Percentiles rank a stretch among this genome's conserved stretches.
Evolutionary conservation across 306 rosid species (phyloP).

Genomic region (Inga laurina): DNA sequence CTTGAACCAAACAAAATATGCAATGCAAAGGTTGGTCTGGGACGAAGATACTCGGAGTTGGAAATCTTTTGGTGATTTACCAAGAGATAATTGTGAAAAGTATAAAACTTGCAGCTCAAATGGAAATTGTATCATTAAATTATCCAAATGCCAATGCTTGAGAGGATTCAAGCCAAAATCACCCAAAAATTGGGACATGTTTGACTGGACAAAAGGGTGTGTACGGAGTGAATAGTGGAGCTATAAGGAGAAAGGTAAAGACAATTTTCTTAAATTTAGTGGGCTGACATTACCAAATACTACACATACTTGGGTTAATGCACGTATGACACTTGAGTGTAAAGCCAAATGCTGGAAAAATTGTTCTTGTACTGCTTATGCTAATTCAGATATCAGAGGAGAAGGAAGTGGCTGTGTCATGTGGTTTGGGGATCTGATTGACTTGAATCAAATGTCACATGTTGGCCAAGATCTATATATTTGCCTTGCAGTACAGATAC

Average conservation of each 20-base stretch:
- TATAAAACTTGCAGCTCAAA: neutral
- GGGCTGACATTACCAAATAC: slow-evolving; percentile 48
- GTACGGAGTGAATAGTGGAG: slow-evolving; percentile 19
- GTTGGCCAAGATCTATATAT: slow-evolving; percentile 34
- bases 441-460: neutral
- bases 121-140: neutral
- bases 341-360: slow-evolving; percentile 37
- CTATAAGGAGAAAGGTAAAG: slow-evolving; percentile 11
- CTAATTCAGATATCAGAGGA: slow-evolving; percentile 33
- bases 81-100: neutral
- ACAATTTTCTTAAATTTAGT: slow-evolving; percentile 26
- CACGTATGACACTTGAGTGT: slow-evolving; percentile 40
- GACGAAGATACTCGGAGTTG: neutral
- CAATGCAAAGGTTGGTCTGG: neutral
- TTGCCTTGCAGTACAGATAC: slow-evolving; percentile 25
- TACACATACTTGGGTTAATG: slow-evolving; percentile 39
- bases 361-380: slow-evolving; percentile 51
- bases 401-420: slow-evolving; percentile 49
- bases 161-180: slow-evolving; percentile 39
- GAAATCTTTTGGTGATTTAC: neutral
- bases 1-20: neutral
- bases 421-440: slow-evolving; percentile 38
- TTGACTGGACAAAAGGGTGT: slow-evolving; percentile 48
- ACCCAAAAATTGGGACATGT: slow-evolving; percentile 30
- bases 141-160: neutral